phyloP scores from a whole-genome alignment of 176 grass and related monocot genomes.

The Poa pratensis region DNA sequence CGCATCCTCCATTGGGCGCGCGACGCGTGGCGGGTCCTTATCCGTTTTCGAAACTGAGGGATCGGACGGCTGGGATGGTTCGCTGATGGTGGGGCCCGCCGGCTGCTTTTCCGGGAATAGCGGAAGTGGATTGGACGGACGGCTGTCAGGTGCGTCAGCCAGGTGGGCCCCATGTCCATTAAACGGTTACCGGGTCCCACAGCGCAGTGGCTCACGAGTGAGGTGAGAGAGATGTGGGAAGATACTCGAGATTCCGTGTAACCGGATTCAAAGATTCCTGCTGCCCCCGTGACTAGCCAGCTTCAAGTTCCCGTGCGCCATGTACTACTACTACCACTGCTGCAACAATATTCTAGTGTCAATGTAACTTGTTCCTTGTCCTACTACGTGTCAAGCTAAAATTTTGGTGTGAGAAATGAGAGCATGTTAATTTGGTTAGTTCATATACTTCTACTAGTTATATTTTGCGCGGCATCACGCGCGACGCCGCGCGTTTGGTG shows the following conservation, averaged over 20 bases:
- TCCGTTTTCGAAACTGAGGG: not conserved
- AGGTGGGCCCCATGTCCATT: not conserved
- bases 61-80: not conserved
- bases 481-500: too few relatives aligned
- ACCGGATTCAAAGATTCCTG: conserved; percentile 25
- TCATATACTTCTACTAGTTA: too few relatives aligned
- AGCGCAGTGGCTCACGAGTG: not conserved
- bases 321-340: not conserved
- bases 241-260: not conserved
- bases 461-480: too few relatives aligned
- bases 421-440: too few relatives aligned
- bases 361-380: too few relatives aligned
- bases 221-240: not conserved
- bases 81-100: not conserved
- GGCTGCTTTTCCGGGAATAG: not conserved
- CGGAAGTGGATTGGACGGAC: not conserved
- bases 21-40: conserved; percentile 4
- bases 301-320: not conserved
- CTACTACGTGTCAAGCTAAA: too few relatives aligned
- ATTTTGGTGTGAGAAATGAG: too few relatives aligned
- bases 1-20: too few relatives aligned
- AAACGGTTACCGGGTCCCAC: too few relatives aligned
- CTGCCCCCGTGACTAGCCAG: not conserved
- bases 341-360: not conserved
- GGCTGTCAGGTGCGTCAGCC: not conserved